phyloP scores from a whole-genome alignment of 2,329 filamentous ascomycete genomes.

The Cladophialophora exuberans region DNA sequence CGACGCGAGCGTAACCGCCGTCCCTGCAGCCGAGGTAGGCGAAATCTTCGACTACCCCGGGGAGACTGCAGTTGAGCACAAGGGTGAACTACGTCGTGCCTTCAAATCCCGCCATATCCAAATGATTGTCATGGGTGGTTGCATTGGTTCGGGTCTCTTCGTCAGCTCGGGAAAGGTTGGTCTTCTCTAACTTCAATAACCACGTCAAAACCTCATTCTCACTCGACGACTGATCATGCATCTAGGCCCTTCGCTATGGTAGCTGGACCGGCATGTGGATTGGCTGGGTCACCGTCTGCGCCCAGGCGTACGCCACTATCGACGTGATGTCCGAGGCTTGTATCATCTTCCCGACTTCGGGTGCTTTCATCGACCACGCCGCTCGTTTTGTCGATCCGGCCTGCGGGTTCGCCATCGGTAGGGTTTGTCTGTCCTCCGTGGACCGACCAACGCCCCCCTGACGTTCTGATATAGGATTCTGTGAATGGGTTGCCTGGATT shows the following conservation, averaged over 20 bases:
- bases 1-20: too few species aligned
- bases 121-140: constrained; percentile 63
- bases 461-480: background rate
- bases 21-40: too few species aligned
- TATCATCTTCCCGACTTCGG: background rate
- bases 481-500: constrained; percentile 16
- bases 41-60: too few species aligned
- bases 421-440: constrained; percentile 40
- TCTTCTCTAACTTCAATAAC: background rate
- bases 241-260: constrained; percentile 1
- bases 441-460: background rate
- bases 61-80: too few species aligned
- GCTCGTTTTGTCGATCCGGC: constrained; percentile 59
- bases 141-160: constrained; percentile 61
- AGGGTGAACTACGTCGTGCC: constrained; percentile 37
- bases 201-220: background rate
- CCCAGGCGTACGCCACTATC: background rate
- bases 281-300: background rate
- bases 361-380: constrained; percentile 73
- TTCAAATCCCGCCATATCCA: constrained; percentile 59
- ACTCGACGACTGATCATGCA: background rate
- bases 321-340: background rate
- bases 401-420: constrained; percentile 48
- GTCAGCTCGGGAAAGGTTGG: constrained; percentile 51
- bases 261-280: background rate